Evolutionary conservation across 139 green algal species (phyloP), one percentile per base, ranked within the genome.

Genomic region (Volvox reticuliferus): DNA sequence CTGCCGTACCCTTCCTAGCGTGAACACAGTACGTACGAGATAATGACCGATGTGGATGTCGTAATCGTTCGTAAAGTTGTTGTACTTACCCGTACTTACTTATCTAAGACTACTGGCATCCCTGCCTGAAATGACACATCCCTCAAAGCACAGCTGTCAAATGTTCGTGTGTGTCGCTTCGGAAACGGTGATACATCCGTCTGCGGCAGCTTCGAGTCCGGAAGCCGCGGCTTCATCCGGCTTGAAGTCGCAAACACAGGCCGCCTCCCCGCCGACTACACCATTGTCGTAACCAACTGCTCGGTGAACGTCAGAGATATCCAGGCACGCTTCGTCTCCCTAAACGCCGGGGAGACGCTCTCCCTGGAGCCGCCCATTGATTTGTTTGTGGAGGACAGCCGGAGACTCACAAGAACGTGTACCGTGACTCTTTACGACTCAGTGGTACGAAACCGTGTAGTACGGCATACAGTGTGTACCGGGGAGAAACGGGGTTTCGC

Each of bases 191-290:
- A 55, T 55, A 55, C 44, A 17, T 68, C 36, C 16, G 71, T 28
- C 55, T 98, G 97, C 91, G 97, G 97, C 24, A 91, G 92, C 2
- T 99, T 99, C 90, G 88, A 97, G 82, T 94, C 97, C 0, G 86
- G 95, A 26, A 89, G 92, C 20, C 85, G 86, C 1, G 97, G 97
- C 1, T 98, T 96, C 92, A 88, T 98, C 0, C 55, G 87, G 16
- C 94, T 93, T 63, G 88, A 92, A 68, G 30, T 97, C 28, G 83
- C 87, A 28, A 98, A 98, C 89, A 93, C 71, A 0, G 97, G 97
- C 61, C 30, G 50, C 62, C 88, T 98, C 17, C 26, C 78, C 0
- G 87, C 95, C 24, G 89, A 89, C 80, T 98, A 95, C 93, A 96
- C 89, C 0, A 75, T 97, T 14, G 92, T 88, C 0, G 93, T 97